phyloP scores from a whole-genome alignment of 768 basidiomycete species.

The Suillus alpinus region DNA sequence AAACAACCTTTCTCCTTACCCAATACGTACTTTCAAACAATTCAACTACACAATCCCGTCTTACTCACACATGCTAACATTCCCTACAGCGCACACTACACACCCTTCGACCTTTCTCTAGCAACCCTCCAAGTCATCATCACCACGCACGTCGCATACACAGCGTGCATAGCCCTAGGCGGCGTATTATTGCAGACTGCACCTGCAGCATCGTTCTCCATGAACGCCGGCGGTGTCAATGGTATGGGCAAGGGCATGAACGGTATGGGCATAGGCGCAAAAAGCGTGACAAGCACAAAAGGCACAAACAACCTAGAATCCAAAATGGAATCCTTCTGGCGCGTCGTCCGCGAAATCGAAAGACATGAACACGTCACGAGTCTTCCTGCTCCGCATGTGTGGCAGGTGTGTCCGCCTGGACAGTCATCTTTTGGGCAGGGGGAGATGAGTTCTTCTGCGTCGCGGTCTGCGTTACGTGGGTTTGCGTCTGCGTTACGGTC shows the following conservation, averaged over 20 bases:
- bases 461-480: neutral
- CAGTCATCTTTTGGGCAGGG: conserved; percentile 14
- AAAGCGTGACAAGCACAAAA: neutral
- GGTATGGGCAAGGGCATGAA: conserved; percentile 11
- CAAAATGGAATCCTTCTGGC: conserved; percentile 79
- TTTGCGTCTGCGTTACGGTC: neutral
- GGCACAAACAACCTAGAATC: conserved; percentile 35
- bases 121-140: conserved; percentile 73
- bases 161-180: conserved; percentile 79
- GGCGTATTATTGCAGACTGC: conserved; percentile 88
- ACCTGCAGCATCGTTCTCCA: conserved; percentile 39
- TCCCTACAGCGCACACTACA: conserved; percentile 52
- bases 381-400: conserved; percentile 82
- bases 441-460: neutral
- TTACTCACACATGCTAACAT: too few species aligned
- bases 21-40: too few species aligned
- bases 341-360: conserved; percentile 85
- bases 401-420: conserved; percentile 67
- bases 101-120: conserved; percentile 78
- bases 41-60: too few species aligned
- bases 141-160: conserved; percentile 83
- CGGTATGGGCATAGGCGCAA: neutral
- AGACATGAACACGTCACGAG: conserved; percentile 81
- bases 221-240: neutral
- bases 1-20: too few species aligned